Evolutionary conservation across 2,329 filamentous ascomycete species (phyloP), one percentile per base, ranked within the genome.

Genomic region (Verticillium klebahnii): DNA sequence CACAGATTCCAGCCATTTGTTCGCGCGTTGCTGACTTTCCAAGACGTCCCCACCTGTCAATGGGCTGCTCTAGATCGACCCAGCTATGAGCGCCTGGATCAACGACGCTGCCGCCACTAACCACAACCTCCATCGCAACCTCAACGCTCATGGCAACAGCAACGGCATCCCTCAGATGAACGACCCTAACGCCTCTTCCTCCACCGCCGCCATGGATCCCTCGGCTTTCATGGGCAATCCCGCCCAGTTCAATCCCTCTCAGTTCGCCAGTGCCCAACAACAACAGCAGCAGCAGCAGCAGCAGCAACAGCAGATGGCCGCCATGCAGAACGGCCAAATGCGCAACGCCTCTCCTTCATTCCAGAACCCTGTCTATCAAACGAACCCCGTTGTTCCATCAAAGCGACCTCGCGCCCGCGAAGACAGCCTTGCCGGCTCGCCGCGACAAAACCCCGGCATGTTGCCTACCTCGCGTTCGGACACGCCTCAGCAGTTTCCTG

Each of bases 381-480:
- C 92, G 68, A 94, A 91, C 77, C 84, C 90, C 57, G 88, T 96
- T 70, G 89, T 97, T 68, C 94, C 94, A 62, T 94, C 93, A 25
- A 99, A 98, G 78, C 87, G 95, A 70, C 85, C 91, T 60, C 86
- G 91, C 56, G 89, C 90, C 59, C 82, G 86, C 72, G 92, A 96
- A 77, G 93, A 97, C 75, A 93, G 89, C 71, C 84, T 95, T 71
- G 89, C 88, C 67, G 89, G 90, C 73, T 96, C 93, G 36, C 93
- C 94, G 60, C 85, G 89, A 70, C 90, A 89, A 72, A 88, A 89
- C 61, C 85, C 89, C 5, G 86, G 86, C 66, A 90, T 90, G 77
- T 77, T 92, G 34, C 90, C 91, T 57, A 87, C 86, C 29, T 96
- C 94, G 77, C 91, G 94, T 76, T 94, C 94, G 69, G 93, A 97